Evolutionary conservation across 768 basidiomycete species (phyloP), one percentile per base, ranked within the genome.

Genomic region (Calocera viscosa): DNA sequence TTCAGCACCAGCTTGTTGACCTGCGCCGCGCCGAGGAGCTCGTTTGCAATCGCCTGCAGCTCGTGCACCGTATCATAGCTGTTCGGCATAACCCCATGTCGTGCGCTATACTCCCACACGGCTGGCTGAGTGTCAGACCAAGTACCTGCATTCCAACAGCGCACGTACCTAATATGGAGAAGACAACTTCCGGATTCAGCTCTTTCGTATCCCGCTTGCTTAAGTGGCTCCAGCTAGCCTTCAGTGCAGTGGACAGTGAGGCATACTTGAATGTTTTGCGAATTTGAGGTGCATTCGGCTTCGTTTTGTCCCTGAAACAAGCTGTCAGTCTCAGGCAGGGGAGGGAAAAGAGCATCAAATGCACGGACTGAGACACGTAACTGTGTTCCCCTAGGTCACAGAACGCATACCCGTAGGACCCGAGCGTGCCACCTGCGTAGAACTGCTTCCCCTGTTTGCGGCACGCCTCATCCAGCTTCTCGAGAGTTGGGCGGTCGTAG

Each of bases 361-460:
- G 49, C 34, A 39, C 63, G 40, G 41, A 76, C 95, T 87, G 84
- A 53, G 86, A 78, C 69, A 96, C 84, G 75, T 88, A 92, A 69
- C 93, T 87, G 72, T 96, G 95, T 66, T 84, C 81, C 67, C 94
- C 80, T 66, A 99, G 81, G 75, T 98, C 94, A 69, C 91, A 92
- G 74, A 97, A 96, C 72, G 96, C 91, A 77, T 92, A 99, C 17
- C 95, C 95, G 53, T 86, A 78, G 68, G 94, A 80, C 24, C 95
- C 95, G 74, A 92, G 94, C 17, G 89, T 88, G 12, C 91, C 91
- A 0, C 94, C 94, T n/a, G 88, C 85, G 72, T 96, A 97, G 74
- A 98, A 88, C 5, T 90, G 87, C 69, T 87, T 92, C 47, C 80
- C 78, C 63, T 83, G 79, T 67, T 82, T 81, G 68, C 94, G 82